phyloP scores from a whole-genome alignment of 441 rosid species.

The Aquilaria agallochum region DNA sequence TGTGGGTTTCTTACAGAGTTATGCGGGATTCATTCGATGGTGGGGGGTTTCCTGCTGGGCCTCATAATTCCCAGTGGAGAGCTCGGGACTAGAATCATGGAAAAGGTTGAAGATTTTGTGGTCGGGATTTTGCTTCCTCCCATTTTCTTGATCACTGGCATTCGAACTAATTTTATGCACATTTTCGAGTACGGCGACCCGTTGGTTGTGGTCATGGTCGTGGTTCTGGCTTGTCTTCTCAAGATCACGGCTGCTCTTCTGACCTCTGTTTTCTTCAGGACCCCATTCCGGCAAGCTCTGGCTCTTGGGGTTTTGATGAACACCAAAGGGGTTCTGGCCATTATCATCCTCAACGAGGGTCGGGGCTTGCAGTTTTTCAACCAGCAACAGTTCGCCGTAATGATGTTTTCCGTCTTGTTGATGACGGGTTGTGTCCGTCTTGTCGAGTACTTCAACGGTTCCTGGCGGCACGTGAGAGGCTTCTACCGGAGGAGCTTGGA shows the following conservation, averaged over 20 bases:
- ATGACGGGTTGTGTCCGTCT: slow-evolving; percentile 48
- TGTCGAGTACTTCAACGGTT: slow-evolving; percentile 21
- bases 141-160: slow-evolving; percentile 21
- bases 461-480: slow-evolving; percentile 9
- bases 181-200: not conserved
- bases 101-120: slow-evolving; percentile 30
- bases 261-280: slow-evolving; percentile 14
- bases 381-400: slow-evolving; percentile 22
- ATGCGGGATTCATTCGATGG: slow-evolving; percentile 35
- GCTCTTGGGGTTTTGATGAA: slow-evolving; percentile 43
- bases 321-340: slow-evolving; percentile 42
- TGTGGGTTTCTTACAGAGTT: slow-evolving; percentile 44
- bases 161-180: not conserved
- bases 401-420: slow-evolving; percentile 26
- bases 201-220: not conserved
- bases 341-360: slow-evolving; percentile 34
- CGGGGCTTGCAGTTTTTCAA: slow-evolving; percentile 34
- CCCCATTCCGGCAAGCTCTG: slow-evolving; percentile 26
- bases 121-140: slow-evolving; percentile 28
- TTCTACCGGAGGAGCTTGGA: slow-evolving; percentile 28
- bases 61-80: slow-evolving; percentile 37
- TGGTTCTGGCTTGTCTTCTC: slow-evolving; percentile 13
- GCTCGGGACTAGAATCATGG: slow-evolving; percentile 23
- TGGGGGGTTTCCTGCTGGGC: slow-evolving; percentile 51
- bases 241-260: slow-evolving; percentile 30